Evolutionary conservation across 2,329 filamentous ascomycete species (phyloP), one percentile per base, ranked within the genome.

Genomic region (Cryphonectria japonica): DNA sequence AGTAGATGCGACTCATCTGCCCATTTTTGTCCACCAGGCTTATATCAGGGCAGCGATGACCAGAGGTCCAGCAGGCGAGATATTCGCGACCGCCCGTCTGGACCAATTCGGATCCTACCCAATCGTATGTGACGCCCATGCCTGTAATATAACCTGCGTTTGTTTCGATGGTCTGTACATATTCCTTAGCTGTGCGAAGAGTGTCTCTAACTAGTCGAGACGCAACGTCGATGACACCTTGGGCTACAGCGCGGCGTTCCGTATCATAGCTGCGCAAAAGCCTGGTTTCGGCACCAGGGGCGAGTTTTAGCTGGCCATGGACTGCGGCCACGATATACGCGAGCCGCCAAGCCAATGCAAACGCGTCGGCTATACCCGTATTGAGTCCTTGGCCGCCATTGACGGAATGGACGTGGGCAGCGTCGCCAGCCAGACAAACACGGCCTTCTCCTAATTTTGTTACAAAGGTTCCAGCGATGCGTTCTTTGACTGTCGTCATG

Each of bases 371-470:
- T 34, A 88, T 82, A 0, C 86, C 86, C 0, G 85, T 85, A 75
- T 89, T 89, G 84, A 89, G 85, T 1, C 87, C 87, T 74, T 88
- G 87, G 0, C 86, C 87, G 2, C 86, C 87, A 0, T 84, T 83
- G 0, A 86, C 86, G 37, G 82, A 86, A 74, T 89, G 87, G 13
- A 87, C 86, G 71, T 89, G 87, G 0, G 85, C 86, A 13, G 87
- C 86, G 69, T 90, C 88, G n/a, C 87, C 87, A 2, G 85, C 86
- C 0, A 90, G 79, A 62, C 89, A 84, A 6, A 87, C 79, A 3
- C 86, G 82, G 1, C 84, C 83, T 29, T 81, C 73, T 11, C 83
- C 82, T 52, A 78, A 76, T 22, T 76, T 78, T 6, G 82, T 82
- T 14, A 83, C 76, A 52, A 84, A 84, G 0, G 78, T 80, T 0